Evolutionary conservation across 2,329 filamentous ascomycete genomes (phyloP).

Genomic region (Aspergillus amoenus): DNA sequence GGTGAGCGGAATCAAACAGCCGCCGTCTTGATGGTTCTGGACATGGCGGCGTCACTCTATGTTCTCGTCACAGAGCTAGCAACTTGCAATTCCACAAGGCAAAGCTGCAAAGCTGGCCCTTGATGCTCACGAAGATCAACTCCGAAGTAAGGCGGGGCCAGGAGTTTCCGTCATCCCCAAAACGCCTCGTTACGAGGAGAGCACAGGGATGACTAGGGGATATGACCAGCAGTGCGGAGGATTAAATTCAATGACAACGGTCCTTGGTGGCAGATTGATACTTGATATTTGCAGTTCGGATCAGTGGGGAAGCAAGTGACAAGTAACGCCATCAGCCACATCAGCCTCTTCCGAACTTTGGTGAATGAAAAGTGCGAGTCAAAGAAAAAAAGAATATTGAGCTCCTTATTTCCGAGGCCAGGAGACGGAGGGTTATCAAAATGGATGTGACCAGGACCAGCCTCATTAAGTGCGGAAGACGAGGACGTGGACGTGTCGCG

Average conservation of each 20-base stretch:
- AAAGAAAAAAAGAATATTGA: too few relatives aligned
- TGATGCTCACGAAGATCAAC: background rate
- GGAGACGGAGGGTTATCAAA: too few relatives aligned
- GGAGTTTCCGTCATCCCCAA: background rate
- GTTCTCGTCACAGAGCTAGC: background rate
- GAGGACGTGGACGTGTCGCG: background rate
- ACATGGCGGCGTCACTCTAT: background rate
- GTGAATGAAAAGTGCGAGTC: background rate
- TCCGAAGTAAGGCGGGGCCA: background rate
- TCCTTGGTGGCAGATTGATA: background rate
- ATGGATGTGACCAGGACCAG: background rate
- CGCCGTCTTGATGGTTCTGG: background rate
- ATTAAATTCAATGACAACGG: background rate
- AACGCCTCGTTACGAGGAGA: background rate
- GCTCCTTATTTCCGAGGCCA: too few relatives aligned
- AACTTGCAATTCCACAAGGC: background rate
- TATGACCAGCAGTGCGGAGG: background rate
- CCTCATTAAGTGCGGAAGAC: background rate
- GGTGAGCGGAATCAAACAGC: background rate
- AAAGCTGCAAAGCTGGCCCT: background rate
- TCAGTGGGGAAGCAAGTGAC: conserved; percentile 7
- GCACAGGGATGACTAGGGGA: background rate
- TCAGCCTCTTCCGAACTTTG: conserved; percentile 15
- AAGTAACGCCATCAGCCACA: conserved; percentile 15
- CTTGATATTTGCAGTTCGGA: background rate